A percentile compares a stretch with the other conserved stretches of the same genome.
phyloP scores from a whole-genome alignment of 208 protist genomes.

The Polymyxa betae region DNA sequence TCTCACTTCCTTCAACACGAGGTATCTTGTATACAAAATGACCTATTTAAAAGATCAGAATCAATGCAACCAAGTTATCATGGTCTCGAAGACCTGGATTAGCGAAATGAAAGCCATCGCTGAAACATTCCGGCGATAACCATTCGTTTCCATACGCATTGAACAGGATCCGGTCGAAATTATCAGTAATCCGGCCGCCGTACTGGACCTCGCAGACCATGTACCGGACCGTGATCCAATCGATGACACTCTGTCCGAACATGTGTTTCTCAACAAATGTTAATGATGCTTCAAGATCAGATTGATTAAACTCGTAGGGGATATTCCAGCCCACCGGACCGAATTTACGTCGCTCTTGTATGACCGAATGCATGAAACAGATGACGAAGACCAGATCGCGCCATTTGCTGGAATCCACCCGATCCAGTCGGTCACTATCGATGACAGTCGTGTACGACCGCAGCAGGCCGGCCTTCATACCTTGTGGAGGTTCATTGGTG shows the following conservation, averaged over 20 bases:
- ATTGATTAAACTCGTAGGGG: slow-evolving; percentile 97
- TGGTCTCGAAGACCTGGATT: slow-evolving; percentile 56
- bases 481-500: slow-evolving; percentile 94
- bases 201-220: slow-evolving; percentile 98
- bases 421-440: slow-evolving; percentile 91
- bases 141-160: slow-evolving; percentile 93
- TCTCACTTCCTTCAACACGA: slow-evolving; percentile 65
- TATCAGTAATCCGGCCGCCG: slow-evolving; percentile 96
- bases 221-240: slow-evolving; percentile 84
- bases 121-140: slow-evolving; percentile 84
- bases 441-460: slow-evolving; percentile 82
- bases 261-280: slow-evolving; percentile 96
- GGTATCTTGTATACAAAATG: slow-evolving; percentile 77
- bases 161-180: slow-evolving; percentile 93
- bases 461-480: slow-evolving; percentile 92
- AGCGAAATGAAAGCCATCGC: slow-evolving; percentile 78
- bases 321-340: slow-evolving; percentile 97
- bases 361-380: slow-evolving; percentile 93
- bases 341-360: slow-evolving; percentile 96
- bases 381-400: slow-evolving; percentile 91
- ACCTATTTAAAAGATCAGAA: background rate
- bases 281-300: slow-evolving; percentile 85
- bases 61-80: background rate
- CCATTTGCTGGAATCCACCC: slow-evolving; percentile 92
- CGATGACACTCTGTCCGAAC: slow-evolving; percentile 78